Evolutionary conservation across 2,329 filamentous ascomycete species (phyloP).

Genomic region (Paecilomyces dactylethromorphus): DNA sequence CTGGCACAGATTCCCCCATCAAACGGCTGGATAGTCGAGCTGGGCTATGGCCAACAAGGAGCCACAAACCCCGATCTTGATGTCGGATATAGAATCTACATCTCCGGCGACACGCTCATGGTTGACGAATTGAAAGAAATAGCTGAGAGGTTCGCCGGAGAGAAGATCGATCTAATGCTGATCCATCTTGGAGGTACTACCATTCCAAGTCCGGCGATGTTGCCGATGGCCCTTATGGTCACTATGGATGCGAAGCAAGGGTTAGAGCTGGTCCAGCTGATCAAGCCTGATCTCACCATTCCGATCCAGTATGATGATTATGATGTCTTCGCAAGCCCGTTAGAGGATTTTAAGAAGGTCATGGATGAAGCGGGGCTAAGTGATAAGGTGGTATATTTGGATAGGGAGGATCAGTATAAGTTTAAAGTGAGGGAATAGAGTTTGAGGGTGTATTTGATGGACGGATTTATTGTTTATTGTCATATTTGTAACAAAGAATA

Average conservation of each 20-base stretch:
- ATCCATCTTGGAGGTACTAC: conserved; percentile 61
- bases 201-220: conserved; percentile 53
- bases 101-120: conserved; percentile 59
- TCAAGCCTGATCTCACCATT: conserved; percentile 56
- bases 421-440: conserved; percentile 40
- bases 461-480: not conserved
- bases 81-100: conserved; percentile 56
- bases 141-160: conserved; percentile 46
- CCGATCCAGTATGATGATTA: conserved; percentile 63
- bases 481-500: not conserved
- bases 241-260: conserved; percentile 63
- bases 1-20: conserved; percentile 50
- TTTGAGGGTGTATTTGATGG: not conserved
- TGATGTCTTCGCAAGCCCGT: conserved; percentile 53
- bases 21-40: conserved; percentile 61
- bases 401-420: conserved; percentile 51
- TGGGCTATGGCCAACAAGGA: conserved; percentile 40
- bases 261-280: conserved; percentile 52
- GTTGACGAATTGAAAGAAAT: conserved; percentile 58
- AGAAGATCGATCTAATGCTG: conserved; percentile 60
- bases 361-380: conserved; percentile 47
- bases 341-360: conserved; percentile 54
- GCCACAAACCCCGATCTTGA: conserved; percentile 25
- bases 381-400: conserved; percentile 54
- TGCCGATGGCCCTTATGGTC: conserved; percentile 61